Evolutionary conservation across 1,284 basidiomycete genomes (phyloP).

Genomic region (Porodaedalea pini): DNA sequence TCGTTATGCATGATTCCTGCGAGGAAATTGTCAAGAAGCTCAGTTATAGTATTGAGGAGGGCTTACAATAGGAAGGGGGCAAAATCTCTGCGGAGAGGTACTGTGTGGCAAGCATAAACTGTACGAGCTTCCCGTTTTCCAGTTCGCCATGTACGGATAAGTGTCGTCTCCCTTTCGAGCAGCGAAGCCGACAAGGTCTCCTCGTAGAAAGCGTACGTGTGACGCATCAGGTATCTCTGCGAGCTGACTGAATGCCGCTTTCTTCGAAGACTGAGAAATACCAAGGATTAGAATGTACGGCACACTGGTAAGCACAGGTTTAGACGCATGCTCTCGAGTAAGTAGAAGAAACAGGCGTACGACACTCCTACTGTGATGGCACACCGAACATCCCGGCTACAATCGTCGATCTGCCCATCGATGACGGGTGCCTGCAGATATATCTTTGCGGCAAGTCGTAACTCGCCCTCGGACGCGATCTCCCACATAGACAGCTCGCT

Average conservation of each 20-base stretch:
- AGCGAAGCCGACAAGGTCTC: slow-evolving; percentile 11
- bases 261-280: neutral
- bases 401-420: slow-evolving; percentile 9
- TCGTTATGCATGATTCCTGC: neutral
- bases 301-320: neutral
- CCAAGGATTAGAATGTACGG: neutral
- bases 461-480: neutral
- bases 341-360: neutral
- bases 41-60: too few species aligned
- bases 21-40: too few species aligned
- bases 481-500: slow-evolving; percentile 10
- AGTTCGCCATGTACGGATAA: slow-evolving; percentile 5
- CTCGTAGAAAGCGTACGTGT: neutral
- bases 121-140: neutral
- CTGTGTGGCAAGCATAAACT: neutral
- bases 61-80: neutral
- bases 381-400: neutral
- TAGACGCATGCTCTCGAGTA: neutral
- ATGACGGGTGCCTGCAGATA: slow-evolving; percentile 10
- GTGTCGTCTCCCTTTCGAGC: slow-evolving; percentile 7
- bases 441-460: neutral
- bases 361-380: slow-evolving; percentile 10
- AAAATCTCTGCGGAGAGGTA: neutral
- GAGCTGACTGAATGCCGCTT: neutral
- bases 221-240: neutral